Percentiles rank a stretch among this genome's conserved stretches.
phyloP scores from a whole-genome alignment of 1,284 basidiomycete genomes.

The Ganoderma multipileum region DNA sequence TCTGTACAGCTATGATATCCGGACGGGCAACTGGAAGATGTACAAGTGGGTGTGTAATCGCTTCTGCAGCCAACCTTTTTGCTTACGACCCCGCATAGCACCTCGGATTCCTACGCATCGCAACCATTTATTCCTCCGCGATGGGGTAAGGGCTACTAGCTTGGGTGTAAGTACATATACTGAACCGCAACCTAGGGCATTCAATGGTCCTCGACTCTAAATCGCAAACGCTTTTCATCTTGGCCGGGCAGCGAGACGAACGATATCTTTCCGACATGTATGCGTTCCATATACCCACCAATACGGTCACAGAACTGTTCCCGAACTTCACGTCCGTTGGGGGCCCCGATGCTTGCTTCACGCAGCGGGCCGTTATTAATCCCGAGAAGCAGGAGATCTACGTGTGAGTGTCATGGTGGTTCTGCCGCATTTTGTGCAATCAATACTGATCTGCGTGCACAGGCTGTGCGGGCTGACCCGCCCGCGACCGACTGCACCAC shows the following conservation, averaged over 20 bases:
- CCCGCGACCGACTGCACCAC: slow-evolving; percentile 46
- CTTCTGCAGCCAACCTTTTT: neutral
- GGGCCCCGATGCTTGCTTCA: slow-evolving; percentile 73
- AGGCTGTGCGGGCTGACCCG: slow-evolving; percentile 69
- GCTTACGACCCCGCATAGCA: slow-evolving; percentile 18
- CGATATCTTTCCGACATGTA: slow-evolving; percentile 78
- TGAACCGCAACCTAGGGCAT: slow-evolving; percentile 54
- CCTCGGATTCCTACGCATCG: slow-evolving; percentile 21
- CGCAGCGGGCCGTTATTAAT: slow-evolving; percentile 75
- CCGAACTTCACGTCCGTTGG: slow-evolving; percentile 63
- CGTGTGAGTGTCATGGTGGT: slow-evolving; percentile 60
- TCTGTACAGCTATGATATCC: slow-evolving; percentile 72
- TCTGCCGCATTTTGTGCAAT: neutral
- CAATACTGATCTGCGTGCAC: neutral
- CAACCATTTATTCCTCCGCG: slow-evolving; percentile 56
- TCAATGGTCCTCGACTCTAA: slow-evolving; percentile 77
- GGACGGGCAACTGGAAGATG: slow-evolving; percentile 65
- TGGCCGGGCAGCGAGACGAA: slow-evolving; percentile 73
- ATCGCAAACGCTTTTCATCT: slow-evolving; percentile 66
- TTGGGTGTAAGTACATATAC: neutral
- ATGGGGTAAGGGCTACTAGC: slow-evolving; percentile 51
- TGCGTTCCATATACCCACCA: slow-evolving; percentile 66
- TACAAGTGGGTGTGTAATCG: slow-evolving; percentile 58
- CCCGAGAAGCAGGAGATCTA: slow-evolving; percentile 69
- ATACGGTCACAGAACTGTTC: slow-evolving; percentile 66